Evolutionary conservation across 805 yeast species (phyloP).

Genomic region (Ogataea populi-albae): DNA sequence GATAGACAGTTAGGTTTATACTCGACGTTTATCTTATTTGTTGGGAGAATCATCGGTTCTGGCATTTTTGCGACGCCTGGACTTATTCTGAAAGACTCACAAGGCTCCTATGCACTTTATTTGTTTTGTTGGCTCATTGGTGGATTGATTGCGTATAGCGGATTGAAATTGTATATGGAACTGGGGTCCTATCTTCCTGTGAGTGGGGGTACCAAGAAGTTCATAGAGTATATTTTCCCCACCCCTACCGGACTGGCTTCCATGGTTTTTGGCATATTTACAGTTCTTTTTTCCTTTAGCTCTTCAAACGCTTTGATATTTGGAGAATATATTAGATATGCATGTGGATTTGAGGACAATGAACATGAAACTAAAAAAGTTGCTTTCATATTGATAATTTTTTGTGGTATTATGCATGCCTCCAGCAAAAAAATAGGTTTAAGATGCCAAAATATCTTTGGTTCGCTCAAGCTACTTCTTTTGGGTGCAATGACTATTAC

Average conservation of each 20-base stretch:
- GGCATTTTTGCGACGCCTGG: conserved; percentile 71
- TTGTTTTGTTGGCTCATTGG: conserved; percentile 58
- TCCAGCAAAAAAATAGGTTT: conserved; percentile 42
- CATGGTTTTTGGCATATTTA: conserved; percentile 40
- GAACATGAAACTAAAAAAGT: conserved; percentile 26
- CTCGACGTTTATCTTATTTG: conserved; percentile 57
- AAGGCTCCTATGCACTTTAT: conserved; percentile 56
- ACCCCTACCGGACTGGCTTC: conserved; percentile 46
- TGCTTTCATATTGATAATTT: conserved; percentile 15
- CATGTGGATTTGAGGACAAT: conserved; percentile 35
- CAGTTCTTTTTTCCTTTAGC: conserved; percentile 41
- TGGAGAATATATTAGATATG: conserved; percentile 45
- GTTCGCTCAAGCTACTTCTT: conserved; percentile 41
- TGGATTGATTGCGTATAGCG: conserved; percentile 55
- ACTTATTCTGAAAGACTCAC: conserved; percentile 55
- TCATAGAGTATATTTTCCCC: conserved; percentile 58
- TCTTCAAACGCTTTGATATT: conserved; percentile 46
- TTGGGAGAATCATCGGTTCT: conserved; percentile 65
- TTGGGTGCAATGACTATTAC: conserved; percentile 37
- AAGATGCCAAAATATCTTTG: conserved; percentile 41
- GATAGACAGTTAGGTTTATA: conserved; percentile 48
- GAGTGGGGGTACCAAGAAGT: conserved; percentile 67
- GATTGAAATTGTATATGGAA: conserved; percentile 58
- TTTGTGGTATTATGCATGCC: conserved; percentile 35
- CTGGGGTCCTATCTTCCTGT: conserved; percentile 65